Percentiles rank a stretch among this genome's conserved stretches.
Conservation (phyloP, 2,329 filamentous ascomycete species). For the Rugonectria rugulosa region DNA sequence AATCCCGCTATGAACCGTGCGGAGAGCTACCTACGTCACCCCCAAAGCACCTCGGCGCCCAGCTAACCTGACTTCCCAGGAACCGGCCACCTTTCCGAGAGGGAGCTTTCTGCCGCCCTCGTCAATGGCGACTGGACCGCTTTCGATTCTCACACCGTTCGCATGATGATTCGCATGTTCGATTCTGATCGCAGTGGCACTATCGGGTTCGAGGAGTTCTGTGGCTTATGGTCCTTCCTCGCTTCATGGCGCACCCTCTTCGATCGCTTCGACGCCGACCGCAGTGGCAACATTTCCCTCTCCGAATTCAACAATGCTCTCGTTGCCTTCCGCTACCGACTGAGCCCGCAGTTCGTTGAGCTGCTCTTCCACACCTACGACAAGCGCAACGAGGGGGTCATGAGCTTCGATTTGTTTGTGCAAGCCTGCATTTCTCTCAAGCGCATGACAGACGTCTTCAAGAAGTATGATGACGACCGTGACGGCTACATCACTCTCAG, state of each 20-base stretch:
- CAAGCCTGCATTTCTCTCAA: slow-evolving; percentile 97
- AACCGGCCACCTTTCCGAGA: slow-evolving; percentile 83
- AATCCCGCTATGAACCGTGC: slow-evolving; percentile 1
- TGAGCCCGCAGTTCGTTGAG: slow-evolving; percentile 83
- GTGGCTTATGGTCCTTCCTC: slow-evolving; percentile 94
- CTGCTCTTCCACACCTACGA: slow-evolving; percentile 91
- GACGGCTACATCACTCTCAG: slow-evolving; percentile 90
- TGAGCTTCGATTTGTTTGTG: slow-evolving; percentile 96
- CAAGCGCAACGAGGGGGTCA: slow-evolving; percentile 72
- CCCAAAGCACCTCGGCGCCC: slow-evolving; percentile 4
- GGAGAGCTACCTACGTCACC: not conserved
- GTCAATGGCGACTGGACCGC: slow-evolving; percentile 96
- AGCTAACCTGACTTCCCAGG: slow-evolving; percentile 50
- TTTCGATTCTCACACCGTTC: slow-evolving; percentile 92
- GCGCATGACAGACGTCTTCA: slow-evolving; percentile 99
- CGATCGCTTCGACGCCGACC: slow-evolving; percentile 91
- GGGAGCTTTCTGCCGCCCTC: slow-evolving; percentile 85
- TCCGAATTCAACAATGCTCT: slow-evolving; percentile 90
- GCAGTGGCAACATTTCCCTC: slow-evolving; percentile 84
- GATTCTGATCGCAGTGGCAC: slow-evolving; percentile 88
- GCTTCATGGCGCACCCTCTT: slow-evolving; percentile 94
- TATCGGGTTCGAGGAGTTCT: slow-evolving; percentile 96
- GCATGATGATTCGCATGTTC: slow-evolving; percentile 99
- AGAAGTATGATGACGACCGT: slow-evolving; percentile 96
- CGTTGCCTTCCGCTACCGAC: slow-evolving; percentile 90